phyloP scores from a whole-genome alignment of 23 red algal genomes.

The Gracilaria gracilis region DNA sequence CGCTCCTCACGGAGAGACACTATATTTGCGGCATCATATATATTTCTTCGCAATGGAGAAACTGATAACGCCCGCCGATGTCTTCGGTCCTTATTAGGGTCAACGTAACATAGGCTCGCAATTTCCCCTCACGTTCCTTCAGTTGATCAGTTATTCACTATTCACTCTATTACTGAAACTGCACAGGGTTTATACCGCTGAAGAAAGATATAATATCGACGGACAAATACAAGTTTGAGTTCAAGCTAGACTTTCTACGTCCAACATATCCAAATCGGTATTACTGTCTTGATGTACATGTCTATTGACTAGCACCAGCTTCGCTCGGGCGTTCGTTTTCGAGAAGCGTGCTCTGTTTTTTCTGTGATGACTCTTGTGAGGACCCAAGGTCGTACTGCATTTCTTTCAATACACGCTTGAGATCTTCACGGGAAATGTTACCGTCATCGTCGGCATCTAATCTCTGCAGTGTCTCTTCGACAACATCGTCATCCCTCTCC shows the following conservation, averaged over 20 bases:
- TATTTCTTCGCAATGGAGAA: slow-evolving; percentile 61
- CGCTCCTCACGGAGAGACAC: slow-evolving; percentile 34
- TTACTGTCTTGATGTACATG: neutral
- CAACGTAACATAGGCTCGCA: neutral
- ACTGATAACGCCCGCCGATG: slow-evolving; percentile 39
- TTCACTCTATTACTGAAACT: slow-evolving; percentile 8
- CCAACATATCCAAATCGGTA: neutral
- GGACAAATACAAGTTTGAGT: neutral
- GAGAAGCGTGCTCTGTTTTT: slow-evolving; percentile 25
- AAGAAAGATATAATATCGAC: slow-evolving; percentile 4
- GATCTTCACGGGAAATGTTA: slow-evolving; percentile 82
- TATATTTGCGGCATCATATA: slow-evolving; percentile 55
- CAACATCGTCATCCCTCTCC: slow-evolving; percentile 76
- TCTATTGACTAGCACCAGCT: slow-evolving; percentile 18
- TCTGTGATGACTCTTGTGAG: slow-evolving; percentile 37
- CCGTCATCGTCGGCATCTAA: slow-evolving; percentile 91
- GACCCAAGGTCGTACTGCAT: slow-evolving; percentile 59
- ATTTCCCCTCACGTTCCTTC: neutral
- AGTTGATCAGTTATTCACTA: slow-evolving; percentile 39
- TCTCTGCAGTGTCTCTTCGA: slow-evolving; percentile 75
- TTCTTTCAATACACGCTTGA: slow-evolving; percentile 73
- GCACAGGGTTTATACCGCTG: slow-evolving; percentile 10
- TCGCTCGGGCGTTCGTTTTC: slow-evolving; percentile 8
- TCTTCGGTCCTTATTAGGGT: slow-evolving; percentile 32
- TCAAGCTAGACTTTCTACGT: neutral